Evolutionary conservation across 2,329 filamentous ascomycete species (phyloP).

Genomic region (Nothomitra cinnamomea): DNA sequence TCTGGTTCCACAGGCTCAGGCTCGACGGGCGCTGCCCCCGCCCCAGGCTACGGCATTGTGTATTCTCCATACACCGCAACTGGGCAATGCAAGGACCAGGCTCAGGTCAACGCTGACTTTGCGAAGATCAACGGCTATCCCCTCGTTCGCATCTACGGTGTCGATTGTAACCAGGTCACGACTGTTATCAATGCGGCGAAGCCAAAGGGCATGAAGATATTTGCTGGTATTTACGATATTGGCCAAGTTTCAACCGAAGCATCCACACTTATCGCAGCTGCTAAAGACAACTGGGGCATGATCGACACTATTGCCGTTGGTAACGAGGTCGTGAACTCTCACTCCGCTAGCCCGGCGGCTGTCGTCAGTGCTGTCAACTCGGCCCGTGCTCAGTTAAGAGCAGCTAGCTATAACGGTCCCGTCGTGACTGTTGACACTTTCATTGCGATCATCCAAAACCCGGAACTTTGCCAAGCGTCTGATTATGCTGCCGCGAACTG

Average conservation of each 20-base stretch:
- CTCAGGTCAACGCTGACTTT: slow-evolving; percentile 49
- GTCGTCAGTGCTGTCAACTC: slow-evolving; percentile 41
- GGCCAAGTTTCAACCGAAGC: slow-evolving; percentile 38
- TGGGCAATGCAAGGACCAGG: slow-evolving; percentile 47
- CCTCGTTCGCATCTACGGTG: slow-evolving; percentile 60
- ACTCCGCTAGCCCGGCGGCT: slow-evolving; percentile 31
- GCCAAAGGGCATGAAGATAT: slow-evolving; percentile 48
- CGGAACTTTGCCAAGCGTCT: slow-evolving; percentile 51
- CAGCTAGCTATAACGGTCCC: slow-evolving; percentile 49
- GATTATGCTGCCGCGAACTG: slow-evolving; percentile 71
- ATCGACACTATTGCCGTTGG: slow-evolving; percentile 61
- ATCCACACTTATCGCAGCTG: slow-evolving; percentile 39
- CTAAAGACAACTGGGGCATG: slow-evolving; percentile 46
- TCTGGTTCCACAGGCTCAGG: slow-evolving; percentile 8
- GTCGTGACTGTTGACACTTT: slow-evolving; percentile 74
- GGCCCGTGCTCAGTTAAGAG: slow-evolving; percentile 40
- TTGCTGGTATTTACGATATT: slow-evolving; percentile 58
- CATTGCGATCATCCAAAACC: slow-evolving; percentile 46
- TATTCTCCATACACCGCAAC: slow-evolving; percentile 41
- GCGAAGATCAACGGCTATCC: slow-evolving; percentile 36
- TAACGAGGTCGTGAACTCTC: slow-evolving; percentile 62
- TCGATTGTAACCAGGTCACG: slow-evolving; percentile 57
- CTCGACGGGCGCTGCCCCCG: slow-evolving; percentile 6
- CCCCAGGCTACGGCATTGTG: slow-evolving; percentile 30
- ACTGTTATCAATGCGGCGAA: slow-evolving; percentile 46